phyloP scores from a whole-genome alignment of 305 asterid genomes.

The Fraxinus xanthoxyloides region DNA sequence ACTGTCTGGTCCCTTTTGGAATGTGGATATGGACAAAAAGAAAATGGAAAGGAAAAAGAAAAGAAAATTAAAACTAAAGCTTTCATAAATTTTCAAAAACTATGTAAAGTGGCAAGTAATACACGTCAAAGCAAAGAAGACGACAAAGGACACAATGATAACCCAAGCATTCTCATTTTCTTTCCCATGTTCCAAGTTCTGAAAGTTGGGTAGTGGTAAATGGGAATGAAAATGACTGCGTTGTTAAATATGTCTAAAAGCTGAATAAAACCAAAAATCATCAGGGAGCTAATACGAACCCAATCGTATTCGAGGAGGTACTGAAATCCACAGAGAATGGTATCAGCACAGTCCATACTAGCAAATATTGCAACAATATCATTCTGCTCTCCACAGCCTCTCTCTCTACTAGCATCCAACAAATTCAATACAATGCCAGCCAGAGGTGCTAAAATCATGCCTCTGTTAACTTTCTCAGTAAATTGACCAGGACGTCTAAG shows the following conservation, averaged over 20 bases:
- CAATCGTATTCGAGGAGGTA: slow-evolving; percentile 76
- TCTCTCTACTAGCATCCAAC: slow-evolving; percentile 55
- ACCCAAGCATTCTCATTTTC: background rate
- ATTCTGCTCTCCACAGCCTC: slow-evolving; percentile 38
- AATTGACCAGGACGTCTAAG: slow-evolving; percentile 76
- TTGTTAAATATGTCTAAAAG: background rate
- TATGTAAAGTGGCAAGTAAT: background rate
- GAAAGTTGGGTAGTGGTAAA: background rate
- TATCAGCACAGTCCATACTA: slow-evolving; percentile 84
- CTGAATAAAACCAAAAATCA: background rate
- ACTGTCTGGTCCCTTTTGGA: background rate
- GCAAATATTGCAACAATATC: slow-evolving; percentile 72
- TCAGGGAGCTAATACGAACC: slow-evolving; percentile 46
- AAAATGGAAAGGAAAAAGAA: background rate
- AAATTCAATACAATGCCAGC: slow-evolving; percentile 86
- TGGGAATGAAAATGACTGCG: background rate
- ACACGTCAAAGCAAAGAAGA: background rate
- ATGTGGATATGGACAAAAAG: background rate
- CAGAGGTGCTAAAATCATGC: slow-evolving; percentile 90
- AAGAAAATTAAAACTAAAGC: background rate
- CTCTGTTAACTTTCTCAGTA: slow-evolving; percentile 68
- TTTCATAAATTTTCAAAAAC: background rate
- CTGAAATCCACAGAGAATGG: slow-evolving; percentile 68
- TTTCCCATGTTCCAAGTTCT: background rate
- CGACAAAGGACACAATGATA: background rate